phyloP scores from a whole-genome alignment of 1,284 basidiomycete genomes.

The Apiotrichum brassicae region DNA sequence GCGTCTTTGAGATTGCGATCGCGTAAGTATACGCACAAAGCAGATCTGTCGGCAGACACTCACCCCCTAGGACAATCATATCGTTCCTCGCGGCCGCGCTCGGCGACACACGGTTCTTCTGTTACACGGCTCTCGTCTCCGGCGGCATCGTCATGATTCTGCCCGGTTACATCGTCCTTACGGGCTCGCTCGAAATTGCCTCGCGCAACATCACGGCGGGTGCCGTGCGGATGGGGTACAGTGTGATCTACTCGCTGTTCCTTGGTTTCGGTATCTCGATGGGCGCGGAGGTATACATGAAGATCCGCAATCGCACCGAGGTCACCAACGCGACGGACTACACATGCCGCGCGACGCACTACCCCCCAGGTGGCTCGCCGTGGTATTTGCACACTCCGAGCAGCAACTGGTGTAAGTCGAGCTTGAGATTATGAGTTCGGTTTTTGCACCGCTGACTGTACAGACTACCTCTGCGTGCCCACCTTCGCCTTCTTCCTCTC shows the following conservation, averaged over 20 bases:
- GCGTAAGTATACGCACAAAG: not conserved
- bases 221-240: conserved; percentile 77
- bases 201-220: conserved; percentile 67
- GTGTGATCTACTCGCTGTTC: conserved; percentile 56
- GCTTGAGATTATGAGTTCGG: not conserved
- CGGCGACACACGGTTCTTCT: conserved; percentile 64
- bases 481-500: conserved; percentile 68
- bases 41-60: not conserved
- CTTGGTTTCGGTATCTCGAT: conserved; percentile 78
- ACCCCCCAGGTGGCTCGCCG: conserved; percentile 49
- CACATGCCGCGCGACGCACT: conserved; percentile 55
- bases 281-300: conserved; percentile 62
- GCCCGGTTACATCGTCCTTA: conserved; percentile 72
- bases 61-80: conserved; percentile 50
- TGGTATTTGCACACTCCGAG: conserved; percentile 48
- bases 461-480: conserved; percentile 74
- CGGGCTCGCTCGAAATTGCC: conserved; percentile 72
- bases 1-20: conserved; percentile 55
- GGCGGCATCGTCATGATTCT: conserved; percentile 80
- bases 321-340: conserved; percentile 58
- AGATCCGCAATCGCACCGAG: conserved; percentile 49
- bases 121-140: conserved; percentile 79
- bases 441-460: no score
- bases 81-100: conserved; percentile 71
- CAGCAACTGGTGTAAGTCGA: conserved; percentile 48